Evolutionary conservation across 169 alveolate genomes (phyloP), one percentile per base, ranked within the genome.

Genomic region (Cryptosporidium muris): DNA sequence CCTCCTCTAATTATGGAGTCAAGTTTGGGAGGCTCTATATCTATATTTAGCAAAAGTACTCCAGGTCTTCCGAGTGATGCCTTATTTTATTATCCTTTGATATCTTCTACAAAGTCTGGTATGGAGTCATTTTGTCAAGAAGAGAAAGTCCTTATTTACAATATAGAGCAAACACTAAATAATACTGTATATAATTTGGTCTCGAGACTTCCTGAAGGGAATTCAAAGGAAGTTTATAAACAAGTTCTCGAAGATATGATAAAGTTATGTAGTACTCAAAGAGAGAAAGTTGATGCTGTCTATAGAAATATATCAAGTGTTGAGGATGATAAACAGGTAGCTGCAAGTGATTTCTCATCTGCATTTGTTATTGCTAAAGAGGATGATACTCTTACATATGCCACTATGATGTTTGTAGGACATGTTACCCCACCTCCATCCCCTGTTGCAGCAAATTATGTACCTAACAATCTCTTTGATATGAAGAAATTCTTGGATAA

Each of bases 291-390:
- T 48, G 11, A 4, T 7, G 62, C 34, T 25, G 40, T 74, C 12
- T n/a, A 16, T 1, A 38, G 14, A 58, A 36, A 54, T 5, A 62
- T 74, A 6, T 74, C 85, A 25, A 51, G 36, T 14, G 36, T 74
- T 11, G 9, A n/a, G 42, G 3, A 16, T 11, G 42, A 45, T 58
- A 63, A 74, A 4, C 62, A 42, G 47, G 60, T 49, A 1, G 64
- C 54, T 38, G 85, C 54, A 11, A 9, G 34, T 40, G 43, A 11
- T n/a, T 14, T 52, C 12, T 45, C 81, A 7, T n/a, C 62, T 2
- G 85, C 85, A 1, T 74, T 74, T 34, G 37, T 62, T 25, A n/a
- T 48, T 56, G 85, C 85, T 9, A 74, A 58, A 37, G 85, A 74
- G 48, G 62, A 74, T 53, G 85, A 74, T 45, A 60, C 60, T 8